Evolutionary conservation across 1,284 basidiomycete genomes (phyloP).

Genomic region (Rhodotorula sp.): DNA sequence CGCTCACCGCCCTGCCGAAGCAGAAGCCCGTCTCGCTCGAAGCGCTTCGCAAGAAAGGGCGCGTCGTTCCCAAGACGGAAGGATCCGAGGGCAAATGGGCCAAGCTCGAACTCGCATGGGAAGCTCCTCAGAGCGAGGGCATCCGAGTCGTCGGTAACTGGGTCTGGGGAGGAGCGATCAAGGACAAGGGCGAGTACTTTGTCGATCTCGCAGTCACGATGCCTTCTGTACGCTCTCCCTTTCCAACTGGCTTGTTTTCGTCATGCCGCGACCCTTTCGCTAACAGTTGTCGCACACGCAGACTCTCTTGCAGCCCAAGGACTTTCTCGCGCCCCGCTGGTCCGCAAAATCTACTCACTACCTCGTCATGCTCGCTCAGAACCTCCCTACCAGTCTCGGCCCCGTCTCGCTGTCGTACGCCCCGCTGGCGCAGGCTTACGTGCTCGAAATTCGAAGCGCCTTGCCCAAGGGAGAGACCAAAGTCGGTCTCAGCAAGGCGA

Average conservation of each 20-base stretch:
- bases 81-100: constrained; percentile 61
- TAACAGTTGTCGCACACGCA: constrained; percentile 46
- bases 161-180: constrained; percentile 52
- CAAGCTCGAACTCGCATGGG: constrained; percentile 65
- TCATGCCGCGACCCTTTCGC: background rate
- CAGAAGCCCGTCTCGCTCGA: constrained; percentile 63
- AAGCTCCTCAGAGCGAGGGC: constrained; percentile 55
- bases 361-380: constrained; percentile 73
- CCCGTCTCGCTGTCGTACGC: constrained; percentile 27
- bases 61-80: constrained; percentile 62
- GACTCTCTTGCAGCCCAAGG: constrained; percentile 87
- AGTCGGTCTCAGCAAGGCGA: constrained; percentile 25
- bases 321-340: constrained; percentile 83
- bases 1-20: constrained; percentile 62
- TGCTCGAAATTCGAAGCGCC: constrained; percentile 60
- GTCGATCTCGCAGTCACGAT: constrained; percentile 85
- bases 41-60: constrained; percentile 57
- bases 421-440: constrained; percentile 62
- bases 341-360: constrained; percentile 93
- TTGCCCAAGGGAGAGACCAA: constrained; percentile 56
- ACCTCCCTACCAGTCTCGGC: constrained; percentile 51
- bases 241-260: too few relatives aligned
- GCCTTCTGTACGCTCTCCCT: constrained; percentile 64
- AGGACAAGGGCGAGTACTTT: constrained; percentile 61
- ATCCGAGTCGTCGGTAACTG: constrained; percentile 53